Conservation (phyloP, 257 asterid genomes). For the Lycium ferocissimum region DNA sequence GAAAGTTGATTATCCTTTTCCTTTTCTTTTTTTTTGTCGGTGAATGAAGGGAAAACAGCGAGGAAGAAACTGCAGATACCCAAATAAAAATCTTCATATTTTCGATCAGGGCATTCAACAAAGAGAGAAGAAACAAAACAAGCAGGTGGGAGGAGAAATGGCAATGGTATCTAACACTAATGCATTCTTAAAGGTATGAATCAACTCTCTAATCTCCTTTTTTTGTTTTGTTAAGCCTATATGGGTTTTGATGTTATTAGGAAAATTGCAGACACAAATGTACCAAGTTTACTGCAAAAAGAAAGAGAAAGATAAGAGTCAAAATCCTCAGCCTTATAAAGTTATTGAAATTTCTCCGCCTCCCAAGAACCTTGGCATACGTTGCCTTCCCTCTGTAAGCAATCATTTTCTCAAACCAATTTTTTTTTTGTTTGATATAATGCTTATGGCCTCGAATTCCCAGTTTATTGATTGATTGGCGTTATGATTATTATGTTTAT, state of each 20-base stretch:
- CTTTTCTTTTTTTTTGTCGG: neutral
- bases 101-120: neutral
- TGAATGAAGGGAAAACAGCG: neutral
- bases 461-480: neutral
- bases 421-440: neutral
- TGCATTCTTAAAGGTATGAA: slow-evolving; percentile 55
- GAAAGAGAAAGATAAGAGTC: slow-evolving; percentile 77
- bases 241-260: neutral
- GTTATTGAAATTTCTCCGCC: slow-evolving; percentile 88
- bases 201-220: neutral
- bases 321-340: slow-evolving; percentile 71
- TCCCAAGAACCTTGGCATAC: slow-evolving; percentile 89
- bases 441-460: neutral
- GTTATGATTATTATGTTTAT: neutral
- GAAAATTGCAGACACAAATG: slow-evolving; percentile 45
- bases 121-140: too few species aligned
- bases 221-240: neutral
- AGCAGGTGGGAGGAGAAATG: slow-evolving; percentile 38
- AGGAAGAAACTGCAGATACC: neutral
- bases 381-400: slow-evolving; percentile 80
- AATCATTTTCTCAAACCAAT: neutral
- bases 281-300: slow-evolving; percentile 71
- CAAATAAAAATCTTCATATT: neutral
- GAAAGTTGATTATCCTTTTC: neutral
- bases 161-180: slow-evolving; percentile 54